Evolutionary conservation across 2,329 filamentous ascomycete species (phyloP).

Genomic region (Xylariaceae sp.): DNA sequence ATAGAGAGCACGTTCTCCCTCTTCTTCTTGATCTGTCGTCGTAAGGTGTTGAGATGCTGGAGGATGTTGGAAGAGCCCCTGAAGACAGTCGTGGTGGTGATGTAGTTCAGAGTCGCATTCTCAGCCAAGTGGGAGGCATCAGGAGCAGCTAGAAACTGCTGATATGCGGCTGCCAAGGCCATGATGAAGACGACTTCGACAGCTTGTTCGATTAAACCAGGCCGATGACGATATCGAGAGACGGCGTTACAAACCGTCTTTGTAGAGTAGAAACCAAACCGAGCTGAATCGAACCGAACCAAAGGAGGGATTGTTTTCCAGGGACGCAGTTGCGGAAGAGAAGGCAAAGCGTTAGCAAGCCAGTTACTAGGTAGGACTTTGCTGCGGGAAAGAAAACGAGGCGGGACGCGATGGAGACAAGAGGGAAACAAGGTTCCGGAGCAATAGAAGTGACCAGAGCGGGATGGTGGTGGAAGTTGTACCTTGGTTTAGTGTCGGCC

Average conservation of each 20-base stretch:
- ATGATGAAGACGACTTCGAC: constrained; percentile 31
- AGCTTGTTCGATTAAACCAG: constrained; percentile 1
- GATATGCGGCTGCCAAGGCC: constrained; percentile 54
- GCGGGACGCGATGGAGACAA: no score
- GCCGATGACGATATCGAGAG: constrained; percentile 1
- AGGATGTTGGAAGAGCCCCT: constrained; percentile 68
- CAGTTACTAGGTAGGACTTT: no score
- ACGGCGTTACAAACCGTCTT: not conserved
- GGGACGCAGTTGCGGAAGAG: not conserved
- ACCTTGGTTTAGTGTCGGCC: no score
- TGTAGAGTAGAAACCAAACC: not conserved
- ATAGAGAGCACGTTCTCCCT: constrained; percentile 68
- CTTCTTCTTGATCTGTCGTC: constrained; percentile 75
- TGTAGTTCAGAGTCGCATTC: constrained; percentile 73
- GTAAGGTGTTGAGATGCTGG: constrained; percentile 69
- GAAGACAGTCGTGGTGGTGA: constrained; percentile 77
- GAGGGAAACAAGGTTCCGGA: no score
- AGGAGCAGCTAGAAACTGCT: constrained; percentile 65
- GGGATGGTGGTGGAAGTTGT: no score
- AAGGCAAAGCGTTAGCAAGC: not conserved
- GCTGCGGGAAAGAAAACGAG: no score
- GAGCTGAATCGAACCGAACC: not conserved
- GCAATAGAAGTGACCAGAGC: no score
- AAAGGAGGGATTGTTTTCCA: not conserved
- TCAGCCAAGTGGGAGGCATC: constrained; percentile 57